Percentiles rank a stretch among this genome's conserved stretches.
phyloP scores from a whole-genome alignment of 2,329 filamentous ascomycete species.

The Lecanoromycetidae sp. region DNA sequence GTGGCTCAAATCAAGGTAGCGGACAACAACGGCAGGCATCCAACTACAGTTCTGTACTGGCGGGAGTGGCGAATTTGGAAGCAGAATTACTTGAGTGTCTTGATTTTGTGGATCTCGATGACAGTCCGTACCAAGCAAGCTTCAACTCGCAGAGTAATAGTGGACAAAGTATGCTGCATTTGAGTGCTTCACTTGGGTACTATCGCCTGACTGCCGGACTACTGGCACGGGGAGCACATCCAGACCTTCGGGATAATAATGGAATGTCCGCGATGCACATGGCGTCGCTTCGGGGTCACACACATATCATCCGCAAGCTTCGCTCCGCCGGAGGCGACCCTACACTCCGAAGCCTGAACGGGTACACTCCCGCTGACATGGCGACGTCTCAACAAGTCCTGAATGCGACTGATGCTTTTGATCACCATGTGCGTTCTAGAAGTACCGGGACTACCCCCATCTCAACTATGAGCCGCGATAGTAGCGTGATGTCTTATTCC shows the following conservation, averaged over 20 bases:
- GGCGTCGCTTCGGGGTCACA: slow-evolving; percentile 62
- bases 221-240: slow-evolving; percentile 64
- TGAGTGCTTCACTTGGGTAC: slow-evolving; percentile 64
- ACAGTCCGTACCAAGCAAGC: slow-evolving; percentile 54
- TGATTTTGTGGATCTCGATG: slow-evolving; percentile 68
- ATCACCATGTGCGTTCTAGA: slow-evolving; percentile 50
- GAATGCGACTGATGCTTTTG: slow-evolving; percentile 49
- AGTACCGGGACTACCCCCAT: slow-evolving; percentile 48
- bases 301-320: slow-evolving; percentile 63
- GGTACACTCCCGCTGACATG: slow-evolving; percentile 60
- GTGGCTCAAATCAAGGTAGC: slow-evolving; percentile 27
- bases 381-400: slow-evolving; percentile 53
- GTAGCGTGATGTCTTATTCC: slow-evolving; percentile 54
- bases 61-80: slow-evolving; percentile 46
- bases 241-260: slow-evolving; percentile 61
- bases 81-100: slow-evolving; percentile 58
- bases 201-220: slow-evolving; percentile 65
- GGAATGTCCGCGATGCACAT: slow-evolving; percentile 76
- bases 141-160: slow-evolving; percentile 54
- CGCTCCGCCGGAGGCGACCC: slow-evolving; percentile 63
- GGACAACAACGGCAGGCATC: slow-evolving; percentile 34
- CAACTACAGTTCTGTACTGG: slow-evolving; percentile 30
- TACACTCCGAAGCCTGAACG: slow-evolving; percentile 55
- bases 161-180: slow-evolving; percentile 70
- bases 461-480: slow-evolving; percentile 45